Conservation (phyloP, 495 filamentous ascomycete species). For the Penicillium fimorum region DNA sequence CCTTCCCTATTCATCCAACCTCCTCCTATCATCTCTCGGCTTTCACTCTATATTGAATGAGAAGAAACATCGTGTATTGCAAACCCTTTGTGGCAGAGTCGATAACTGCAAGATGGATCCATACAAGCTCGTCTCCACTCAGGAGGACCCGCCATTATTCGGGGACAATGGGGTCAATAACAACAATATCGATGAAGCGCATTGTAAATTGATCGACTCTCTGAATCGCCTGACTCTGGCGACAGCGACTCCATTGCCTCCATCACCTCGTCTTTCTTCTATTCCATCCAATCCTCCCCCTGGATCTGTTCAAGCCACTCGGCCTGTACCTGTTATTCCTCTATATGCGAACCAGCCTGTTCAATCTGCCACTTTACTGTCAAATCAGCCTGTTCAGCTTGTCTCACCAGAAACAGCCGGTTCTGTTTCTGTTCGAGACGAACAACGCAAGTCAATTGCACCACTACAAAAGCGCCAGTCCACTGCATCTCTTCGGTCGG, state of each 20-base stretch:
- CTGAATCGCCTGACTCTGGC: slow-evolving; percentile 49
- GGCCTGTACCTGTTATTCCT: neutral
- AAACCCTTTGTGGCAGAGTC: slow-evolving; percentile 12
- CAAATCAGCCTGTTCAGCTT: slow-evolving; percentile 13
- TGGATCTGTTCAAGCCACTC: neutral
- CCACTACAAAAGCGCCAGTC: slow-evolving; percentile 48
- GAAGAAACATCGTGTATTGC: neutral
- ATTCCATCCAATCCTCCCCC: neutral
- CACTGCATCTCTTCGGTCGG: slow-evolving; percentile 42
- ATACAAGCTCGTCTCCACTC: slow-evolving; percentile 24
- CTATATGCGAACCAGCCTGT: neutral
- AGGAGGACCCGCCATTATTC: slow-evolving; percentile 27
- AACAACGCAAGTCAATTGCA: slow-evolving; percentile 42
- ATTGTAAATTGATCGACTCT: slow-evolving; percentile 34
- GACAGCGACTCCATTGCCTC: slow-evolving; percentile 42
- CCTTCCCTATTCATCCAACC: neutral
- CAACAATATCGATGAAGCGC: slow-evolving; percentile 19
- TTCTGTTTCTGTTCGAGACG: slow-evolving; percentile 51
- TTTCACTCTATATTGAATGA: neutral
- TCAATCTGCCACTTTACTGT: neutral
- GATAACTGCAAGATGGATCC: slow-evolving; percentile 36
- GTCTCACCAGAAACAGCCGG: slow-evolving; percentile 49
- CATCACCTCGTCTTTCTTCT: slow-evolving; percentile 31
- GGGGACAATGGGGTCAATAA: slow-evolving; percentile 24
- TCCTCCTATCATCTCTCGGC: neutral